Base-by-base conservation (phyloP, 1,284 basidiomycete genomes). In the Termitomyces sp. region DNA sequence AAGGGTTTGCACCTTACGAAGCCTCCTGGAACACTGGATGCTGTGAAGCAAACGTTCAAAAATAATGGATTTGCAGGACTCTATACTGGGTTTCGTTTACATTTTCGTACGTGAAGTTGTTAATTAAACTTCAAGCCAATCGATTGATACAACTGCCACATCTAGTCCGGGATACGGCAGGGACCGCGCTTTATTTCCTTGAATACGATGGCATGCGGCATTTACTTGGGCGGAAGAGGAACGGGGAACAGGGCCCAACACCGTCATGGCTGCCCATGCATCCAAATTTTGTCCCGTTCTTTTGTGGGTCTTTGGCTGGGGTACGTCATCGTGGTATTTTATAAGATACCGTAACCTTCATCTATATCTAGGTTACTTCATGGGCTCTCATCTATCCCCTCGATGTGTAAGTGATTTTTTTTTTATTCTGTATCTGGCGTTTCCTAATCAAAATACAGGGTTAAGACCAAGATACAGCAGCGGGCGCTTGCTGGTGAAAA, bases 391-490 rank as follows among this genome's bases (percentile, higher is more conserved):
- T 91, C 60, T 91, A 91, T 72, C 86, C 88, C 18, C 73, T 90
- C 49, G 88, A 91, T 62, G 88, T 91, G 88, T 90, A 68, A 69
- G 84, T n/a, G n/a, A n/a, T 72, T 38, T 34, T 37, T 38, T 30
- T 40, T 49, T 24, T 30, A 35, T 26, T 21, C 16, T 19, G 26
- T 16, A 49, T n/a, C 8, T 13, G 16, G 9, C 2, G 2, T 26
- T 46, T 46, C 10, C 18, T 8, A 19, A 18, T 13, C 24, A n/a
- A 24, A 40, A 16, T 61, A 14, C 61, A 90, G 93, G 49, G 90
- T 96, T 52, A 97, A 97, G 73, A 96, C 93, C 0, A 93, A 94
- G 66, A 79, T 95, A 33, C 93, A 97, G 66, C 88, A 94, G 64
- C 84, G 93, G 49, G 85, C 91, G 11, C 74, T 97, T 33, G 87